Conservation (phyloP, 169 alveolate species). For the Eimeria tenella region DNA sequence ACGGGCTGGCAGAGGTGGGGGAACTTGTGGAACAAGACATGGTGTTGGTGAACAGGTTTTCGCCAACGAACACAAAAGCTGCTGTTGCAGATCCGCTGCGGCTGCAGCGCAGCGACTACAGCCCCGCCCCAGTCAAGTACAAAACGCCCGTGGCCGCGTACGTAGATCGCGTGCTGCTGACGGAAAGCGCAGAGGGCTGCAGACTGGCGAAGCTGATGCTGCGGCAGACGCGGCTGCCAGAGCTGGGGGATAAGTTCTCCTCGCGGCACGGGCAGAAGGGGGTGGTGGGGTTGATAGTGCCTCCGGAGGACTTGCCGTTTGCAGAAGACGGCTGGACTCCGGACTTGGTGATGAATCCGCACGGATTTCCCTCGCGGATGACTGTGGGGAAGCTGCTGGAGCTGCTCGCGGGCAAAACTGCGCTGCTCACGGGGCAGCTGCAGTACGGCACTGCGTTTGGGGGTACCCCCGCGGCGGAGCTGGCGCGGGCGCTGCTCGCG, state of each 20-base stretch:
- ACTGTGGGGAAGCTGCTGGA: slow-evolving; percentile 99
- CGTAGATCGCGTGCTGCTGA: slow-evolving; percentile 96
- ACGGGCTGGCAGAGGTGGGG: slow-evolving; percentile 96
- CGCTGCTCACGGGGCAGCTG: slow-evolving; percentile 96
- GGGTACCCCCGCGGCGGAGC: slow-evolving; percentile 95
- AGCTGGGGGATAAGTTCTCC: slow-evolving; percentile 88
- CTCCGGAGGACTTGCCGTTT: slow-evolving; percentile 97
- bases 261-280: slow-evolving; percentile 99
- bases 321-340: slow-evolving; percentile 99
- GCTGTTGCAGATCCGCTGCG: slow-evolving; percentile 64
- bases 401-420: slow-evolving; percentile 96
- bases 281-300: slow-evolving; percentile 99
- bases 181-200: slow-evolving; percentile 94
- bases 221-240: slow-evolving; percentile 96
- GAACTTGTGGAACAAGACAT: slow-evolving; percentile 94
- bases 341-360: slow-evolving; percentile 99
- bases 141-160: slow-evolving; percentile 92
- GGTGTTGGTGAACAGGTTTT: slow-evolving; percentile 83
- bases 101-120: slow-evolving; percentile 79
- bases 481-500: slow-evolving; percentile 93
- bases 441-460: slow-evolving; percentile 99
- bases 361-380: slow-evolving; percentile 99
- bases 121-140: slow-evolving; percentile 86
- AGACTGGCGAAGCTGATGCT: slow-evolving; percentile 92
- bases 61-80: slow-evolving; percentile 83